phyloP scores from a whole-genome alignment of 2,329 filamentous ascomycete genomes.

The Xylariales sp. region DNA sequence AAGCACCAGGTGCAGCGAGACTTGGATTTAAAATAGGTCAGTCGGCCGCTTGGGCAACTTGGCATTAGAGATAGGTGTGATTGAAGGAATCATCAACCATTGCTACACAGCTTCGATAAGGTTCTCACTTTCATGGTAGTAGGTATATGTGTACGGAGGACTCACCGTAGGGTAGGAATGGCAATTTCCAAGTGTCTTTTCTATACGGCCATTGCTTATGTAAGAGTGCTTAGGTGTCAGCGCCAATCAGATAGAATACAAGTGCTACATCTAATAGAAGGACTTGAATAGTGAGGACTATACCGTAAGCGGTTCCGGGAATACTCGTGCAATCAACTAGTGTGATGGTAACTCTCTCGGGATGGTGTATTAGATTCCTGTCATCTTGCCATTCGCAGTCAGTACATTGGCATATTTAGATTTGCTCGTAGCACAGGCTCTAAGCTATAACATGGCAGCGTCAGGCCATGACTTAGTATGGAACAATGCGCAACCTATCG shows the following conservation, averaged over 20 bases:
- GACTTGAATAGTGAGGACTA: neutral
- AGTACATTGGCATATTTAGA: neutral
- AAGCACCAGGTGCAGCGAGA: slow-evolving; percentile 2
- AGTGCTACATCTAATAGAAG: neutral
- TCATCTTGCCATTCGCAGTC: neutral
- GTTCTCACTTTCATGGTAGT: neutral
- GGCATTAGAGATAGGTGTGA: neutral
- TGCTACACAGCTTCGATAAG: slow-evolving; percentile 2
- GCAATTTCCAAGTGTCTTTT: neutral
- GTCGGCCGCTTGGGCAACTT: neutral
- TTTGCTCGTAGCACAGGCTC: neutral
- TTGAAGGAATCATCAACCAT: slow-evolving; percentile 5
- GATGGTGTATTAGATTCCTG: neutral
- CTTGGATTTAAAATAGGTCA: neutral
- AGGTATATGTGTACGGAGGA: neutral
- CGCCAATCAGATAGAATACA: neutral
- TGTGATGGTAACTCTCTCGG: neutral
- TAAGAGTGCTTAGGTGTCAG: neutral
- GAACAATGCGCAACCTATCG: neutral
- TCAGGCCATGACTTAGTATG: neutral
- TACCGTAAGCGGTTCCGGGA: neutral
- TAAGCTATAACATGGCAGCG: neutral
- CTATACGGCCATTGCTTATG: neutral
- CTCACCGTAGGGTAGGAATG: neutral
- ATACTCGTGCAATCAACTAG: neutral